A percentile compares a stretch with the other conserved stretches of the same genome.
Conservation (phyloP, 2,329 filamentous ascomycete genomes). For the Colletotrichum ledebouriae region DNA sequence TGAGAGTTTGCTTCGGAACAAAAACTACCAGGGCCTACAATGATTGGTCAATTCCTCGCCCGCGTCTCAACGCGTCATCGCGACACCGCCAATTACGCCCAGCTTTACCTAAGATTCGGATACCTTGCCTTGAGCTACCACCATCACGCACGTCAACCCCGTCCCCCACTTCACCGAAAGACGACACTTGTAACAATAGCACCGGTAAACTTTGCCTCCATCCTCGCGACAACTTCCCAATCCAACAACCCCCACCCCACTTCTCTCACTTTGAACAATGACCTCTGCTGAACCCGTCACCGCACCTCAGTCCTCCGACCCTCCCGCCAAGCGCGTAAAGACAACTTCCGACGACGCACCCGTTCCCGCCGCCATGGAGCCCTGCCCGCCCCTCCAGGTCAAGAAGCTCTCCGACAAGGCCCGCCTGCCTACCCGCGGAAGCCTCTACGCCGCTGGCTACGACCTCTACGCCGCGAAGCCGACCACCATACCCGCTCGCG, state of each 20-base stretch:
- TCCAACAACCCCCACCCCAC: constrained; percentile 49
- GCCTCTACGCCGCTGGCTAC: constrained; percentile 91
- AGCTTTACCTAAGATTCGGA: constrained; percentile 21
- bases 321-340: constrained; percentile 85
- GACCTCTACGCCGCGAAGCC: constrained; percentile 87
- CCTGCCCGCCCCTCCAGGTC: constrained; percentile 78
- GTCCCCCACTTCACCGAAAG: constrained; percentile 4
- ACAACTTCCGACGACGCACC: constrained; percentile 56
- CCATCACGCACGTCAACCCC: background rate
- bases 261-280: constrained; percentile 31
- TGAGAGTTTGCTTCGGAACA: too few relatives aligned
- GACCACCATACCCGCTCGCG: constrained; percentile 82
- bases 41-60: constrained; percentile 39
- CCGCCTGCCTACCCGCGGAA: constrained; percentile 88
- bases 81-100: constrained; percentile 33
- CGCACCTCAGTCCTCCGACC: constrained; percentile 74
- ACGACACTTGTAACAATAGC: background rate
- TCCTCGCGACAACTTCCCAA: constrained; percentile 14
- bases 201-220: constrained; percentile 2
- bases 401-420: constrained; percentile 88
- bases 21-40: background rate
- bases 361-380: constrained; percentile 53
- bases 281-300: constrained; percentile 54
- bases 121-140: background rate
- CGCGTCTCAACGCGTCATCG: constrained; percentile 31